phyloP scores from a whole-genome alignment of 2,329 filamentous ascomycete genomes.

The Grosmannia penicillata region DNA sequence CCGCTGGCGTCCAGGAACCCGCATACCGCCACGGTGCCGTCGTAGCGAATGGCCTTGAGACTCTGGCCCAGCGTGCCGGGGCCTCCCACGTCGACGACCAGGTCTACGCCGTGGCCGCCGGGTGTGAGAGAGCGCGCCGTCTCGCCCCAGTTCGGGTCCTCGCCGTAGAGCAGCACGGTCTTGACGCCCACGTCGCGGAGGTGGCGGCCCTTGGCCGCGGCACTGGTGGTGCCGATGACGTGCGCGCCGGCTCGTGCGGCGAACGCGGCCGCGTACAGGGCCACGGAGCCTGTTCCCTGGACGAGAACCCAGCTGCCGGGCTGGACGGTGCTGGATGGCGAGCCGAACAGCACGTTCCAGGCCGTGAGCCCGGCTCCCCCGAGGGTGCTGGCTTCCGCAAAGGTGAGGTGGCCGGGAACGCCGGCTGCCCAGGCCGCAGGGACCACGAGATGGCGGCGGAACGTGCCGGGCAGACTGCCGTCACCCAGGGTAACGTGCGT shows the following conservation, averaged over 20 bases:
- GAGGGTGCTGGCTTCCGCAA: slow-evolving; percentile 40
- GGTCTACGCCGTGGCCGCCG: slow-evolving; percentile 29
- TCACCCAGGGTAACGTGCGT: slow-evolving; percentile 15
- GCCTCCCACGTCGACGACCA: slow-evolving; percentile 42
- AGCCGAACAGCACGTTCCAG: slow-evolving; percentile 51
- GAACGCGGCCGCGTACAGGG: slow-evolving; percentile 47
- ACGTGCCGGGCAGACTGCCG: slow-evolving; percentile 50
- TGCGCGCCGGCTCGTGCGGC: slow-evolving; percentile 33
- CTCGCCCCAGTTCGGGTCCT: slow-evolving; percentile 37
- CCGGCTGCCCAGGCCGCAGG: slow-evolving; percentile 52
- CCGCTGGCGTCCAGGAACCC: slow-evolving; percentile 29
- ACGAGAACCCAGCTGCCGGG: slow-evolving; percentile 47
- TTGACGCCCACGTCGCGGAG: slow-evolving; percentile 38
- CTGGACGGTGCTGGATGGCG: slow-evolving; percentile 26
- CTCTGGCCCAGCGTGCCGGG: slow-evolving; percentile 31
- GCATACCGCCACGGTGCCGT: slow-evolving; percentile 22
- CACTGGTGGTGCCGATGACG: slow-evolving; percentile 43
- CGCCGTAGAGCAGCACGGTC: slow-evolving; percentile 42
- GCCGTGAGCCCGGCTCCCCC: slow-evolving; percentile 45
- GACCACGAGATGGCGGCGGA: slow-evolving; percentile 54
- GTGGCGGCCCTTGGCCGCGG: slow-evolving; percentile 31
- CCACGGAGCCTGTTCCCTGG: slow-evolving; percentile 58
- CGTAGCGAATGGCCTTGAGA: slow-evolving; percentile 16
- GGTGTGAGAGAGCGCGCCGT: slow-evolving; percentile 33
- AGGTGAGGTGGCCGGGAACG: slow-evolving; percentile 39